phyloP scores from a whole-genome alignment of 306 rosid species.

The Pueraria montana region DNA sequence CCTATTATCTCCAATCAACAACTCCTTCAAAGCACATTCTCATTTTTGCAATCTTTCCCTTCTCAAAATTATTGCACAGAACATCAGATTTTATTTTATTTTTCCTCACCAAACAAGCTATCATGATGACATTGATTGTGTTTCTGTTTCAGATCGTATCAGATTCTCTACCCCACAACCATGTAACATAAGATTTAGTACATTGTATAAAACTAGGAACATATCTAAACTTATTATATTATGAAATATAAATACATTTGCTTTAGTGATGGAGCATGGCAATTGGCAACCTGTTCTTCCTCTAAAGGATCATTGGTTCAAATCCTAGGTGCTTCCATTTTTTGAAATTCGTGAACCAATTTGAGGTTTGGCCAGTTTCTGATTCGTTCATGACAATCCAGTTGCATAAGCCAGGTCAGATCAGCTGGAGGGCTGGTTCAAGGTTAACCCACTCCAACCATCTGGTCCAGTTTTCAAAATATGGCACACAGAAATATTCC shows the following conservation, averaged over 20 bases:
- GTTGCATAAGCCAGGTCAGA: not conserved
- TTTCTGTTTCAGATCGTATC: not conserved
- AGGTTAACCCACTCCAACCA: not conserved
- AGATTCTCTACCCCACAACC: not conserved
- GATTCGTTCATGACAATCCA: not conserved
- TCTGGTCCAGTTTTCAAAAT: not conserved
- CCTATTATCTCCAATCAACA: not conserved
- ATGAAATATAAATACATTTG: constrained; percentile 4
- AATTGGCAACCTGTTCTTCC: not conserved
- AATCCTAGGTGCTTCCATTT: not conserved
- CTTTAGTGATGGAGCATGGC: not conserved
- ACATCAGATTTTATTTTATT: not conserved
- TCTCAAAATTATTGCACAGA: not conserved
- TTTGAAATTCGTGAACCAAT: not conserved
- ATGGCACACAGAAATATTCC: not conserved
- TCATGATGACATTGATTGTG: not conserved
- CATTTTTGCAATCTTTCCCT: not conserved
- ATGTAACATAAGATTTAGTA: not conserved
- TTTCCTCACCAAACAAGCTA: not conserved
- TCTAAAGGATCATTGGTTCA: not conserved
- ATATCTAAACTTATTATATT: not conserved
- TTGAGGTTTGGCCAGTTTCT: not conserved
- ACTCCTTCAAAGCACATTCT: not conserved
- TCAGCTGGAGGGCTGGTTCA: not conserved
- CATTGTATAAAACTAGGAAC: not conserved